Evolutionary conservation across 2,329 filamentous ascomycete species (phyloP), one percentile per base, ranked within the genome.

Genomic region (Rhynchosporium secalis): DNA sequence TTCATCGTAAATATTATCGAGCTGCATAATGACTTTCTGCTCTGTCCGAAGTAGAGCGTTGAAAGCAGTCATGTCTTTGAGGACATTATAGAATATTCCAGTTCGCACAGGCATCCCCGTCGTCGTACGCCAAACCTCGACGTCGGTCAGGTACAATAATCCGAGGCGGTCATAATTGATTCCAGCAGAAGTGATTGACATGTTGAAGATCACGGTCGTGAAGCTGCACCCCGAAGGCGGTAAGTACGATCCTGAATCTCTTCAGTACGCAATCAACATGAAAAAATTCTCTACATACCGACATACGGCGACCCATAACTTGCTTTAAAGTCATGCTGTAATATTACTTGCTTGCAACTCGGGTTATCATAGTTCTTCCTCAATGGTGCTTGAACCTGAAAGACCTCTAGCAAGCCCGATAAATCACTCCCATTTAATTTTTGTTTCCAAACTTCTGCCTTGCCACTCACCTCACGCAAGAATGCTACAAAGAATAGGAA

Each of bases 251-350:
- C 66, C 68, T 63, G 15, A n/a, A 51, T 15, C n/a, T n/a, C n/a
- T 45, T 65, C 38, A 62, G 15, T 38, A 13, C 12, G 36, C 43
- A 26, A 56, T 47, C 48, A 33, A 26, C 4, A n/a, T 31, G 7
- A 8, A 5, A 10, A 7, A 29, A 9, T 36, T 26, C 43, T 2
- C 1, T 6, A 38, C 57, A 33, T 76, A 85, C 87, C 87, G 66
- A 91, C 79, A 72, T 85, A 92, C 1, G 89, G 89, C 40, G 80
- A 73, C 9, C 85, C 86, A 72, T 91, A 92, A 65, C 87, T 91
- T 65, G 78, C 83, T 13, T 78, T 55, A 77, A 93, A 92, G 1
- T 82, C 80, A 75, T 91, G 81, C 45, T 69, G 60, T n/a, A 70
- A 12, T 20, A 70, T 60, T 7, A 68, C 60, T 46, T 69, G 65